Base-by-base conservation (phyloP, 1,284 basidiomycete genomes). In the Puccinia hordei region DNA sequence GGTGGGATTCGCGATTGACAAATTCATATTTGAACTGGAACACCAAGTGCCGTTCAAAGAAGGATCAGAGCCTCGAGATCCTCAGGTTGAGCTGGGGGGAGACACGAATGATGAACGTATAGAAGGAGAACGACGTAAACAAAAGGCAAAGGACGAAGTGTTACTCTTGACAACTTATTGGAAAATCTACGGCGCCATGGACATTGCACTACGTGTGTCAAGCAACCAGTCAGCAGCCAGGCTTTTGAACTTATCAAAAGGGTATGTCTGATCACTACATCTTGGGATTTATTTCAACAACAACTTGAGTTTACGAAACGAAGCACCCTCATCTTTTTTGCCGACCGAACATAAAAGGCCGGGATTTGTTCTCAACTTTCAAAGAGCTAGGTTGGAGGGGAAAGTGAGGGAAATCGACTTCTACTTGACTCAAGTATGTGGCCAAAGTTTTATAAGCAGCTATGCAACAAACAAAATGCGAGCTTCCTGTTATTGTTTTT, bases 101-200 rank as follows among this genome's bases (percentile, higher is more conserved):
- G 22, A 68, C 13, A 24, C 6, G 19, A 27, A 5, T 1, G 10
- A 65, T 4, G 63, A 59, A 59, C 24, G 3, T 10, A 59, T 13
- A 33, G 51, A 35, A 55, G 30, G 49, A 72, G 44, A 69, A 51
- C 17, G 27, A 27, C 27, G 27, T 8, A 30, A 69, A 51, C 68
- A 38, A 72, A 55, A 1, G 19, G 30, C 49, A n/a, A 72, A 15
- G 22, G 30, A 22, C 17, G 30, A 46, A 46, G 17, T 46, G 19
- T 51, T 55, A 38, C 51, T 72, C 33, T 19, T 72, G 22, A 72
- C 51, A n/a, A 72, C 46, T 2, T 55, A 72, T 72, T 72, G 69
- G 69, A 72, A 72, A 55, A 24, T 72, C 19, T 72, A 72, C 38
- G 69, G 69, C 49, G 69, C 69, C 17, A 72, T 72, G 69, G 51